These are phyloP conservation scores for Halophytophthora batemanensis DNA, from an alignment of 352 stramenopile species.

Conservation along the genomic window DNA sequence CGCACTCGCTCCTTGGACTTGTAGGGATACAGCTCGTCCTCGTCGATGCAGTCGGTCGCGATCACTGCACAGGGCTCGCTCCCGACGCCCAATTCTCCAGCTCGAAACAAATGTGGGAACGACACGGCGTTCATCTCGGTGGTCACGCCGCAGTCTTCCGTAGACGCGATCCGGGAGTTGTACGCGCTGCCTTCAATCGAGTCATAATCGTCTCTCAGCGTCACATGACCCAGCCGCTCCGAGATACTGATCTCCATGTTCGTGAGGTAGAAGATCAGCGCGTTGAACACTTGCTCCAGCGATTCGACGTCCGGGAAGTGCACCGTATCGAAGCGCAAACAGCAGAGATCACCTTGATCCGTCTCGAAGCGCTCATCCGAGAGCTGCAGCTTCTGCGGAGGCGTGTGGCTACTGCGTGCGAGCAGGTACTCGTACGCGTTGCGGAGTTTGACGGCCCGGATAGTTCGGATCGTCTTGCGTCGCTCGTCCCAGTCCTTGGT, in stretches of 20 bases:
- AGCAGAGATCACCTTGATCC: slow-evolving; percentile 17
- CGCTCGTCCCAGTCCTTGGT: slow-evolving; percentile 13
- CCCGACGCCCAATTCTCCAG: slow-evolving; percentile 6
- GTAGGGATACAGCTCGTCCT: slow-evolving; percentile 26
- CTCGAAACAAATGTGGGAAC: slow-evolving; percentile 15
- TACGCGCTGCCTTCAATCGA: slow-evolving; percentile 17
- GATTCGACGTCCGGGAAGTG: slow-evolving; percentile 26
- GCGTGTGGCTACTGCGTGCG: not conserved
- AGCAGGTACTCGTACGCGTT: slow-evolving; percentile 18
- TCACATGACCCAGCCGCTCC: slow-evolving; percentile 29
- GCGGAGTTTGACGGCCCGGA: slow-evolving; percentile 16
- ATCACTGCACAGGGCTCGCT: slow-evolving; percentile 14
- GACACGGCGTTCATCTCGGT: slow-evolving; percentile 21
- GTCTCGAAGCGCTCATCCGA: slow-evolving; percentile 18
- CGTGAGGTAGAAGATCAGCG: slow-evolving; percentile 28
- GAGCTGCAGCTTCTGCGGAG: not conserved
- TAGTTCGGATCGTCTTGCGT: slow-evolving; percentile 4
- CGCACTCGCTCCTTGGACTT: slow-evolving; percentile 8
- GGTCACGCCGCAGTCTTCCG: slow-evolving; percentile 5
- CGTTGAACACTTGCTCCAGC: slow-evolving; percentile 30
- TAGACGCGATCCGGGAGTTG: slow-evolving; percentile 21
- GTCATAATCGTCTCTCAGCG: slow-evolving; percentile 34
- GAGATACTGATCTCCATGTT: slow-evolving; percentile 48
- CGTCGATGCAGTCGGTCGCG: slow-evolving; percentile 21
- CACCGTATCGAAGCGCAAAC: slow-evolving; percentile 21